Evolutionary conservation across 2,329 filamentous ascomycete species (phyloP).

Genomic region (Myriosclerotinia scirpicola): DNA sequence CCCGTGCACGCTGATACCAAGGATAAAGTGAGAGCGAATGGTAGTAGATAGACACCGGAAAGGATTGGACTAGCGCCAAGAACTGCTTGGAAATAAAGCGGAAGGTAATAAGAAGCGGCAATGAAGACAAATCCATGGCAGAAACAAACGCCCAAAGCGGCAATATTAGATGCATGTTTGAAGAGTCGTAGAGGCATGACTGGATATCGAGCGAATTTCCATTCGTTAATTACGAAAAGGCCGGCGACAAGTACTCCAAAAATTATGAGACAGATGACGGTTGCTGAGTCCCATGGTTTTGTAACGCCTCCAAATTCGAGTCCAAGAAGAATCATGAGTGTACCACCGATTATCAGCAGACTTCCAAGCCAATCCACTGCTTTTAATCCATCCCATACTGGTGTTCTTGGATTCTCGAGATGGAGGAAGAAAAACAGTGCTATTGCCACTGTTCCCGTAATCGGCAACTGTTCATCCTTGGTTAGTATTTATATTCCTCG

Average conservation of each 20-base stretch:
- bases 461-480: neutral
- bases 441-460: conserved; percentile 43
- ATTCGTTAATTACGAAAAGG: conserved; percentile 69
- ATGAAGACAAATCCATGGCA: conserved; percentile 61
- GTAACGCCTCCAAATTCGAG: conserved; percentile 79
- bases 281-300: conserved; percentile 54
- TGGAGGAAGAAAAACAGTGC: conserved; percentile 63
- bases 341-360: conserved; percentile 64
- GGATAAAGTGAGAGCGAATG: conserved; percentile 67
- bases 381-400: conserved; percentile 59
- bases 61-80: conserved; percentile 55
- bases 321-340: conserved; percentile 82
- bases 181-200: conserved; percentile 77
- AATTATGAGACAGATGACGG: conserved; percentile 51
- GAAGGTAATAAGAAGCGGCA: conserved; percentile 33
- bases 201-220: conserved; percentile 71
- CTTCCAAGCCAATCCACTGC: conserved; percentile 63
- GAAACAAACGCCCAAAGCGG: conserved; percentile 66
- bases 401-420: conserved; percentile 65
- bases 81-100: conserved; percentile 72
- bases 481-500: neutral
- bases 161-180: conserved; percentile 62
- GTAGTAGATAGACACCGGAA: conserved; percentile 74
- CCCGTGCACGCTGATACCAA: conserved; percentile 59
- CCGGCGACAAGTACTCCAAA: conserved; percentile 58